Conservation (phyloP, 768 basidiomycete genomes). For the Pleurotus giganteus region DNA sequence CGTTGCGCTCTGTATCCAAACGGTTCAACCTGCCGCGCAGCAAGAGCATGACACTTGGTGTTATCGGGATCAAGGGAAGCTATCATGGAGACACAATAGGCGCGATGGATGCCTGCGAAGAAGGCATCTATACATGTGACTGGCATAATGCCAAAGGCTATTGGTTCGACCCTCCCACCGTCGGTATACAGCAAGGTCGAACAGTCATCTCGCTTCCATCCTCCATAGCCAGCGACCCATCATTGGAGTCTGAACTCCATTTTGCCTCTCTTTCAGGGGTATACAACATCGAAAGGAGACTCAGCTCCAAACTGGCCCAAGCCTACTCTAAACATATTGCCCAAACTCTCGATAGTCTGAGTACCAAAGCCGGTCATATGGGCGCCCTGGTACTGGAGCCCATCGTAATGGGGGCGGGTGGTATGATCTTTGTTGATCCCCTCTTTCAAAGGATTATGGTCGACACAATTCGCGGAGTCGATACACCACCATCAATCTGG, state of each 20-base stretch:
- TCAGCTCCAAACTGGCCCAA: slow-evolving; percentile 57
- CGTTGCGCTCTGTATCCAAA: slow-evolving; percentile 63
- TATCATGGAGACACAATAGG: slow-evolving; percentile 99
- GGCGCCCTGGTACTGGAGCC: slow-evolving; percentile 90
- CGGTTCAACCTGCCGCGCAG: slow-evolving; percentile 34
- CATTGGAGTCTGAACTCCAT: background rate
- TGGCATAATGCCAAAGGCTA: slow-evolving; percentile 93
- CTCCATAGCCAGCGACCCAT: slow-evolving; percentile 33
- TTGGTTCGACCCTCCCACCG: slow-evolving; percentile 90
- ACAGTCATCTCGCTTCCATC: slow-evolving; percentile 54
- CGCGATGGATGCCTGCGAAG: slow-evolving; percentile 92
- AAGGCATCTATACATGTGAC: slow-evolving; percentile 91
- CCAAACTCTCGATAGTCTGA: slow-evolving; percentile 44
- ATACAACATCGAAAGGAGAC: slow-evolving; percentile 69
- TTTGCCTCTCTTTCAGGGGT: slow-evolving; percentile 17
- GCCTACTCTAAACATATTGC: slow-evolving; percentile 63
- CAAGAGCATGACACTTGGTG: slow-evolving; percentile 52
- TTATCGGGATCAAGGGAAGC: slow-evolving; percentile 86
- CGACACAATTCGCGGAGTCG: slow-evolving; percentile 66
- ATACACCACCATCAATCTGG: slow-evolving; percentile 40
- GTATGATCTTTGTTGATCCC: slow-evolving; percentile 97
- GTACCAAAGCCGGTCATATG: slow-evolving; percentile 40
- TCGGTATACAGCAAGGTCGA: slow-evolving; percentile 63
- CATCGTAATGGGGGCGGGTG: slow-evolving; percentile 90
- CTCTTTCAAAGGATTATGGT: slow-evolving; percentile 89